Evolutionary conservation across 2,329 filamentous ascomycete species (phyloP).

Genomic region (Colletotrichum godetiae): DNA sequence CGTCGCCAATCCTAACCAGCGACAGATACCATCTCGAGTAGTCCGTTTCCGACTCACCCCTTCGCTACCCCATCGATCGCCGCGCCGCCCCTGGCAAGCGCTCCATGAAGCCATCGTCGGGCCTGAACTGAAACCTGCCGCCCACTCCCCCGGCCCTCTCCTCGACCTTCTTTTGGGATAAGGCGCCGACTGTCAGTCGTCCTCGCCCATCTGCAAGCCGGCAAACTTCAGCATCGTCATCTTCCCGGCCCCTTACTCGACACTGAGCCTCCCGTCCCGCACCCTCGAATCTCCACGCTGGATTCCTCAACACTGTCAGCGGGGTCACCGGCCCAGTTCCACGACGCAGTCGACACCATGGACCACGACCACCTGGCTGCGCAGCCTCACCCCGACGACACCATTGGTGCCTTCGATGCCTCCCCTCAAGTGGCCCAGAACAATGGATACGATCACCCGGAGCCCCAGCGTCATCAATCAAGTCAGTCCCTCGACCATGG

Average conservation of each 20-base stretch:
- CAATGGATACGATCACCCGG: conserved; percentile 47
- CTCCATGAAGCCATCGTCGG: conserved; percentile 34
- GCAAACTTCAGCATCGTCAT: conserved; percentile 12
- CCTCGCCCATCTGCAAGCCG: not conserved
- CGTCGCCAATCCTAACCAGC: conserved; percentile 19
- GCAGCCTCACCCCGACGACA: conserved; percentile 59
- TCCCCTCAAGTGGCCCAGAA: conserved; percentile 52
- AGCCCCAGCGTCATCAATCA: conserved; percentile 50
- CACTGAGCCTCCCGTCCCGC: conserved; percentile 35
- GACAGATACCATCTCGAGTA: conserved; percentile 4
- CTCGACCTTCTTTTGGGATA: conserved; percentile 2
- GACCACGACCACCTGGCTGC: conserved; percentile 55
- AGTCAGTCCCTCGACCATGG: conserved; percentile 64
- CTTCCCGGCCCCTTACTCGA: conserved; percentile 36
- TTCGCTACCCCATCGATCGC: conserved; percentile 18
- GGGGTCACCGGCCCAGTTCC: conserved; percentile 64
- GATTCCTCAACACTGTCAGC: conserved; percentile 62
- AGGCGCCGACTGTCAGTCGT: conserved; percentile 16
- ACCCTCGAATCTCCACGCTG: conserved; percentile 52
- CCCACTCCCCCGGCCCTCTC: conserved; percentile 11
- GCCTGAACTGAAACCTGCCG: conserved; percentile 34
- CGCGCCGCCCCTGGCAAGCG: conserved; percentile 18
- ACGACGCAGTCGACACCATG: conserved; percentile 64
- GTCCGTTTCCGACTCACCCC: conserved; percentile 10
- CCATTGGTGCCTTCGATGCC: conserved; percentile 61